These are phyloP conservation scores for Cytospora mali DNA, from an alignment of 2,329 filamentous ascomycete genomes.

Conservation along the genomic window DNA sequence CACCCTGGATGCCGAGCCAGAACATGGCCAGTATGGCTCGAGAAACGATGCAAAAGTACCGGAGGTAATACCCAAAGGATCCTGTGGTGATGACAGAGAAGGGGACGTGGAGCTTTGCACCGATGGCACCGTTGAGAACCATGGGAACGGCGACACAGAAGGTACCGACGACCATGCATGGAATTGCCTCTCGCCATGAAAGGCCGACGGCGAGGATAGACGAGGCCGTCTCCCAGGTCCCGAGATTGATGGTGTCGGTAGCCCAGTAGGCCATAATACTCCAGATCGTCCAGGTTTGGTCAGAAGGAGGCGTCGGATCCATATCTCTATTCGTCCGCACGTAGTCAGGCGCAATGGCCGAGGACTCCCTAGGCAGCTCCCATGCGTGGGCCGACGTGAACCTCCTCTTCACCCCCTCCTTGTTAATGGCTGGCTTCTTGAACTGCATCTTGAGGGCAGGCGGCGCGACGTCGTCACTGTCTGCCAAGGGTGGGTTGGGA, in stretches of 20 bases:
- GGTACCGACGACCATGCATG: constrained; percentile 57
- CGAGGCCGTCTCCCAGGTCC: constrained; percentile 41
- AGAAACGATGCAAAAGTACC: constrained; percentile 40
- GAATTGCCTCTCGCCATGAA: constrained; percentile 35
- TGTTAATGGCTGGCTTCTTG: constrained; percentile 9
- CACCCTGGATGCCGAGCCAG: constrained; percentile 68
- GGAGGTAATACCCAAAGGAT: constrained; percentile 51
- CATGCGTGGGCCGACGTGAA: constrained; percentile 36
- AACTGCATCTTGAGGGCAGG: neutral
- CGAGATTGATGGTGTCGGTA: constrained; percentile 40
- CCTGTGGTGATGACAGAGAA: constrained; percentile 49
- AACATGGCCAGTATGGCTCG: constrained; percentile 51
- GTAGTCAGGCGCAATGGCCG: constrained; percentile 17
- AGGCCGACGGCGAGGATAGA: constrained; percentile 40
- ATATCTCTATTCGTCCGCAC: constrained; percentile 35
- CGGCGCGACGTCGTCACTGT: neutral
- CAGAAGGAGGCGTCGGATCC: constrained; percentile 41
- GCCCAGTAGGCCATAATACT: constrained; percentile 43
- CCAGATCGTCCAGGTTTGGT: constrained; percentile 43
- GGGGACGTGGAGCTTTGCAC: constrained; percentile 48
- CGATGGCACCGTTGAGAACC: constrained; percentile 52
- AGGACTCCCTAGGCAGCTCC: constrained; percentile 20
- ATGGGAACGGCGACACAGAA: constrained; percentile 59
- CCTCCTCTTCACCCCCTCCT: constrained; percentile 11
- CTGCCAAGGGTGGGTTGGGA: neutral